Percentiles rank a stretch among this genome's conserved stretches.
Evolutionary conservation across 1,284 basidiomycete genomes (phyloP).

Genomic region (Leccinum fuscescens): DNA sequence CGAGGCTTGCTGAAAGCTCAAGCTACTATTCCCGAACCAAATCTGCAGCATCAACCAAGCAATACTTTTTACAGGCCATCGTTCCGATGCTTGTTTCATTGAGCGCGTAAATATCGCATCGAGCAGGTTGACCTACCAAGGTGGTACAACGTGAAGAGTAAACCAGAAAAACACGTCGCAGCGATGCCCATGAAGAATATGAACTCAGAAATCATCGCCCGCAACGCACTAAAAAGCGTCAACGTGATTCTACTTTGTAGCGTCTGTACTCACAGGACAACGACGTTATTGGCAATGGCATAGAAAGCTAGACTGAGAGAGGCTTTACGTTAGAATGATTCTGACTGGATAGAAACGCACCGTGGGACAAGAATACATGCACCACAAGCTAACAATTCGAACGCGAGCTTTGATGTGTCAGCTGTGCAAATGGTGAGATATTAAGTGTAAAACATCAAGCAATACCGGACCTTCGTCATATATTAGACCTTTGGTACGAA

Average conservation of each 20-base stretch:
- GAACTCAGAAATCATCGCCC: conserved; percentile 77
- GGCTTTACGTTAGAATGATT: conserved; percentile 3
- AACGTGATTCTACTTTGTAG: conserved; percentile 2
- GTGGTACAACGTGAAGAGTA: conserved; percentile 82
- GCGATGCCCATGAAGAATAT: conserved; percentile 84
- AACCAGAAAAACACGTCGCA: conserved; percentile 81
- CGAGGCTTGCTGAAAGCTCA: conserved; percentile 65
- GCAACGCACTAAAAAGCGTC: conserved; percentile 54
- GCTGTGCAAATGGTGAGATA: conserved; percentile 35
- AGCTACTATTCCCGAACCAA: conserved; percentile 79
- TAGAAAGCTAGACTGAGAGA: conserved; percentile 73
- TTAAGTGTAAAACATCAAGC: background rate
- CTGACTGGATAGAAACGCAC: conserved; percentile 31
- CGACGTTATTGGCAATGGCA: conserved; percentile 78
- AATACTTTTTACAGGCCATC: conserved; percentile 69
- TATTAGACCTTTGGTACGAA: conserved; percentile 66
- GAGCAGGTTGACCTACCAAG: conserved; percentile 46
- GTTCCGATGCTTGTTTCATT: conserved; percentile 40
- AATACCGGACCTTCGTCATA: conserved; percentile 47
- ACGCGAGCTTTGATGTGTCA: conserved; percentile 65
- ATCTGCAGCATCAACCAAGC: conserved; percentile 82
- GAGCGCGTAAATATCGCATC: conserved; percentile 8
- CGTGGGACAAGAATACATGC: conserved; percentile 87
- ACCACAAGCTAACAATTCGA: conserved; percentile 81
- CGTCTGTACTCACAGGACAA: conserved; percentile 60